Percentiles rank a stretch among this genome's conserved stretches.
phyloP scores from a whole-genome alignment of 164 flowering plant genomes.

The Akebia trifoliata region DNA sequence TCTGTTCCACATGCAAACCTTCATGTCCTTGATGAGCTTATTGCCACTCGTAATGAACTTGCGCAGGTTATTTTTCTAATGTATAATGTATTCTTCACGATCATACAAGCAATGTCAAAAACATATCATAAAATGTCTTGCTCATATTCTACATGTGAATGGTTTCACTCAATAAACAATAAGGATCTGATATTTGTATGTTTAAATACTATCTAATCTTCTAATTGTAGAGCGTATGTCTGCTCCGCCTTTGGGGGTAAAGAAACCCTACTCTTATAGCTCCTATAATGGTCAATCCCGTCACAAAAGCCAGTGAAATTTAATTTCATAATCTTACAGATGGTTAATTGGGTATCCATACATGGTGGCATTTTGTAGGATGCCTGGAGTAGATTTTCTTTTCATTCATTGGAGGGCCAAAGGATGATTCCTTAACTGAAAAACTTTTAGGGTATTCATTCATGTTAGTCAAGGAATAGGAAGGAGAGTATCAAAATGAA shows the following conservation, averaged over 20 bases:
- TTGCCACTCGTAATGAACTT: conserved; percentile 78
- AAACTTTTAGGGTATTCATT: too few species aligned
- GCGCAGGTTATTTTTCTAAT: conserved; percentile 53
- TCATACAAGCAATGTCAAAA: background rate
- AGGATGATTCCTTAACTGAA: background rate
- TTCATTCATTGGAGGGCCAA: background rate
- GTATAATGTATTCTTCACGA: background rate
- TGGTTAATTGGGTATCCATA: background rate
- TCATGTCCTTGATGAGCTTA: conserved; percentile 78
- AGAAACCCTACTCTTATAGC: background rate
- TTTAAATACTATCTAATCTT: too few species aligned
- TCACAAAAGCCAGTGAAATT: background rate
- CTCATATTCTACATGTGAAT: background rate
- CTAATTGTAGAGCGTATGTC: too few species aligned
- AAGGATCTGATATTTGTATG: background rate
- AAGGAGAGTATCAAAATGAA: too few species aligned
- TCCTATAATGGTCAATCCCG: background rate
- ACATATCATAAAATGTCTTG: background rate
- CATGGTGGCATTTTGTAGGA: background rate
- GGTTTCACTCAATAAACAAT: background rate
- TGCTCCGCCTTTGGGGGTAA: too few species aligned
- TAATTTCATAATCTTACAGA: background rate
- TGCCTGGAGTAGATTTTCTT: background rate
- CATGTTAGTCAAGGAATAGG: too few species aligned
- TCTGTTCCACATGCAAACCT: conserved; percentile 82